Conservation (phyloP, 169 alveolate genomes). For the Plasmodium adleri region DNA sequence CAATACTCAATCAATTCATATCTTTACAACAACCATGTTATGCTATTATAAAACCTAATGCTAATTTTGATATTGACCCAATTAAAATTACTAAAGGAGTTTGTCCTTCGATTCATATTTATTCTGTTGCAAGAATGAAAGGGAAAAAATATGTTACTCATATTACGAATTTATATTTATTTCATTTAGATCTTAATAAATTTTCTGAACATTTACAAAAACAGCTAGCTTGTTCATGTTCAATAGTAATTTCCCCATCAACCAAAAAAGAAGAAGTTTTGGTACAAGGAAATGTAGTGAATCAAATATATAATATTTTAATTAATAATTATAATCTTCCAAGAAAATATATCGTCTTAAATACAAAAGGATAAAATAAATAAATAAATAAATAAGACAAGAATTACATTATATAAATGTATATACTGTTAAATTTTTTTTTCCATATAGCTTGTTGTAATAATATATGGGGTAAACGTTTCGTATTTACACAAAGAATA, state of each 20-base stretch:
- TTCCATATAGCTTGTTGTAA: too few species aligned
- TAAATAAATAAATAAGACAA: background rate
- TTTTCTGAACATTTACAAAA: conserved; percentile 55
- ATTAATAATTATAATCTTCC: conserved; percentile 26
- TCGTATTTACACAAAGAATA: too few species aligned
- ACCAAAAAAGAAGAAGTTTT: conserved; percentile 70
- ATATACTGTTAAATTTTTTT: too few species aligned
- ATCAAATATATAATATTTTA: conserved; percentile 35
- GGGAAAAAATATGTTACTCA: conserved; percentile 71
- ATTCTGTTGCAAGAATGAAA: conserved; percentile 68
- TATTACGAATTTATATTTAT: conserved; percentile 49
- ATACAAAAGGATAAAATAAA: background rate
- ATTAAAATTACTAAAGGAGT: conserved; percentile 44
- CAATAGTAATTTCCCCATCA: conserved; percentile 43
- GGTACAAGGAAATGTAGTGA: conserved; percentile 67
- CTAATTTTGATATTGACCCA: conserved; percentile 61
- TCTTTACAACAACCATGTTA: conserved; percentile 65
- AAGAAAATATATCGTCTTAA: conserved; percentile 33
- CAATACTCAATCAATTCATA: conserved; percentile 25
- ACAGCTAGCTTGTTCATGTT: conserved; percentile 69
- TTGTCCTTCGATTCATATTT: conserved; percentile 70
- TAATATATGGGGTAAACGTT: too few species aligned
- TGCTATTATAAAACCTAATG: conserved; percentile 41
- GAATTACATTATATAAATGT: too few species aligned
- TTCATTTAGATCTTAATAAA: conserved; percentile 53